A percentile compares a stretch with the other conserved stretches of the same genome.
phyloP scores from a whole-genome alignment of 768 basidiomycete species.

The Suillus subluteus region DNA sequence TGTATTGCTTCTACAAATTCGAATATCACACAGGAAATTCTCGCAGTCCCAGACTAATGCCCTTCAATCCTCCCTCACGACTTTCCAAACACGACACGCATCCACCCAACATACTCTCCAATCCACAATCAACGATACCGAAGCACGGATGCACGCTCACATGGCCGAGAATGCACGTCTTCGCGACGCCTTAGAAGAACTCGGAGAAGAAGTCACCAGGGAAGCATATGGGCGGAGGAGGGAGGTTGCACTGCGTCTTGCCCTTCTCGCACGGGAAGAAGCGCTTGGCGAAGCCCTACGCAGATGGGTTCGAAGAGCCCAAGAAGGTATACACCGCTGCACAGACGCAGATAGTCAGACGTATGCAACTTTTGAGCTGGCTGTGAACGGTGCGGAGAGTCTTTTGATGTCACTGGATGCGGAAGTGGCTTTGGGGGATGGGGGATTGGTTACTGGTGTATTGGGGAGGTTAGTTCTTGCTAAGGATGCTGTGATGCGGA shows the following conservation, averaged over 20 bases:
- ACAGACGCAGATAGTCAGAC: slow-evolving; percentile 22
- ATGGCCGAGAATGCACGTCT: slow-evolving; percentile 49
- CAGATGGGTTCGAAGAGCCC: slow-evolving; percentile 57
- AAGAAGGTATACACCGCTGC: slow-evolving; percentile 44
- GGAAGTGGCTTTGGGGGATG: slow-evolving; percentile 27
- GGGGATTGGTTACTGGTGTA: slow-evolving; percentile 42
- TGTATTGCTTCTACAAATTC: slow-evolving; percentile 3
- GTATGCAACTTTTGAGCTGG: slow-evolving; percentile 32
- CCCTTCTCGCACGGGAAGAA: slow-evolving; percentile 69
- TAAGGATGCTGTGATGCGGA: slow-evolving; percentile 49
- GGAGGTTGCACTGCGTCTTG: slow-evolving; percentile 68
- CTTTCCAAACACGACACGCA: slow-evolving; percentile 63
- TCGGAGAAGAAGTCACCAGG: slow-evolving; percentile 69
- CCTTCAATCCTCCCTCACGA: slow-evolving; percentile 61
- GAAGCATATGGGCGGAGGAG: slow-evolving; percentile 74
- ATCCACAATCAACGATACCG: slow-evolving; percentile 48
- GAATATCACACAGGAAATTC: slow-evolving; percentile 62
- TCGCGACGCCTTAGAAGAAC: slow-evolving; percentile 66
- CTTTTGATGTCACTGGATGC: slow-evolving; percentile 40
- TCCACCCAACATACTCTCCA: slow-evolving; percentile 63
- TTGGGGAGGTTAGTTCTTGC: slow-evolving; percentile 56
- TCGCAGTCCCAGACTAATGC: slow-evolving; percentile 73
- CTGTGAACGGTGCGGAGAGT: slow-evolving; percentile 38
- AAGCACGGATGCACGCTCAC: slow-evolving; percentile 47
- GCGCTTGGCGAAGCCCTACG: slow-evolving; percentile 54